A percentile compares a stretch with the other conserved stretches of the same genome.
Conservation (phyloP, 2,329 filamentous ascomycete genomes). For the Pseudocercospora macadamiae region DNA sequence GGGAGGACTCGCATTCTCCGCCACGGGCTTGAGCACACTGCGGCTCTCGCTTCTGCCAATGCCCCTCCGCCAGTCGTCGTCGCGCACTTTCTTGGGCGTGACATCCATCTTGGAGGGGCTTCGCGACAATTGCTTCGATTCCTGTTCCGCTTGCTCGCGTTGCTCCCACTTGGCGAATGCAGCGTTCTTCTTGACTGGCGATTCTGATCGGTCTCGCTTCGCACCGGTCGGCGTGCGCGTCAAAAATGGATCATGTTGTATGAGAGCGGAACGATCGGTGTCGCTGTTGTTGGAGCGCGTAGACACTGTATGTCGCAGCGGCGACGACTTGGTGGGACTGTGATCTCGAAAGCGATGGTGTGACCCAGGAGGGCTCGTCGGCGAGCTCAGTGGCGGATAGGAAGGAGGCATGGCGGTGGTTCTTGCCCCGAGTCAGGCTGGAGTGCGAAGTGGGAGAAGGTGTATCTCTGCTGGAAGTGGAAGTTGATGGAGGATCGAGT, state of each 20-base stretch:
- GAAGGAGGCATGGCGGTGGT: conserved; percentile 29
- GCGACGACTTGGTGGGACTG: conserved; percentile 38
- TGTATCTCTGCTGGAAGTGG: not conserved
- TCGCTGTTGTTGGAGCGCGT: conserved; percentile 39
- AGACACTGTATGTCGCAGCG: conserved; percentile 39
- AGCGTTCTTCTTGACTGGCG: conserved; percentile 41
- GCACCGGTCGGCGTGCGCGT: conserved; percentile 28
- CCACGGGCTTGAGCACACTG: conserved; percentile 33
- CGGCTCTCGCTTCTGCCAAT: conserved; percentile 36
- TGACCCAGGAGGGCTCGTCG: conserved; percentile 38
- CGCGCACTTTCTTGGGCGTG: conserved; percentile 35
- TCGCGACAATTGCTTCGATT: conserved; percentile 22
- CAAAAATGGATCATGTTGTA: conserved; percentile 40
- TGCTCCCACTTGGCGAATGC: conserved; percentile 38
- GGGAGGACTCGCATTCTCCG: conserved; percentile 33
- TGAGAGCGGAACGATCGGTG: conserved; percentile 33
- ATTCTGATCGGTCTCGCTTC: conserved; percentile 40
- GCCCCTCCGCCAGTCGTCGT: conserved; percentile 37
- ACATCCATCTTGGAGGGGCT: conserved; percentile 33
- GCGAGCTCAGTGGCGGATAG: conserved; percentile 30
- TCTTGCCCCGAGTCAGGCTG: conserved; percentile 14
- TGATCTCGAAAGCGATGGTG: conserved; percentile 37
- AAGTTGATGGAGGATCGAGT: not conserved
- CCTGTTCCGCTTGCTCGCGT: conserved; percentile 32
- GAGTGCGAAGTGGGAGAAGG: conserved; percentile 6